Percentiles rank a stretch among this genome's conserved stretches.
Evolutionary conservation across 345 rosid species (phyloP).

Genomic region (Geranium rotundifolium): DNA sequence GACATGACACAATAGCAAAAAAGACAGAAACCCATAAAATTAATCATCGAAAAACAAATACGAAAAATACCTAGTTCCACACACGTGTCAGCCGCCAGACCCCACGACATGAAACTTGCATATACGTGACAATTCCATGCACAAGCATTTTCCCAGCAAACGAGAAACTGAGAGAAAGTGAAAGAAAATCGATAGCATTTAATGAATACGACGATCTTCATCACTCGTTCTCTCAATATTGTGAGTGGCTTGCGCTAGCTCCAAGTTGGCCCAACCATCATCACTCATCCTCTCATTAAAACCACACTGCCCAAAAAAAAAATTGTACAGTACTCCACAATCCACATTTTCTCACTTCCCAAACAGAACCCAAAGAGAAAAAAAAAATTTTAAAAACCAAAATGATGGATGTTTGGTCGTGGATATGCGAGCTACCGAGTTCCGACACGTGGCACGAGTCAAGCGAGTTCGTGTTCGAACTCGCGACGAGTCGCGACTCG

Average conservation of each 20-base stretch:
- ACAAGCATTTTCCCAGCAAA: background rate
- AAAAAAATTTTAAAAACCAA: background rate
- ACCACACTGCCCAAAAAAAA: background rate
- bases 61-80: background rate
- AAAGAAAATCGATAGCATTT: background rate
- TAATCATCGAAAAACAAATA: background rate
- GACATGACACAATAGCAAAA: no score
- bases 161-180: background rate
- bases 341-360: conserved; percentile 3
- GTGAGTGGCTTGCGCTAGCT: conserved; percentile 18
- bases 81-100: background rate
- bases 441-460: conserved; percentile 24
- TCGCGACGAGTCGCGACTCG: conserved; percentile 27
- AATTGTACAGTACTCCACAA: background rate
- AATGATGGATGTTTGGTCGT: conserved; percentile 68
- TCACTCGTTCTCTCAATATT: background rate
- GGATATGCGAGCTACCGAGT: conserved; percentile 52
- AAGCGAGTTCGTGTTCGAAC: conserved; percentile 20
- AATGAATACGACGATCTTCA: background rate
- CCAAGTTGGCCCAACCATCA: conserved; percentile 26
- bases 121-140: background rate
- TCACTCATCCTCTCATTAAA: conserved; percentile 43
- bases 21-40: no score
- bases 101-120: background rate
- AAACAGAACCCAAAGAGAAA: background rate